Conservation (phyloP, 768 basidiomycete species). For the Sporobolomyces roseus region DNA sequence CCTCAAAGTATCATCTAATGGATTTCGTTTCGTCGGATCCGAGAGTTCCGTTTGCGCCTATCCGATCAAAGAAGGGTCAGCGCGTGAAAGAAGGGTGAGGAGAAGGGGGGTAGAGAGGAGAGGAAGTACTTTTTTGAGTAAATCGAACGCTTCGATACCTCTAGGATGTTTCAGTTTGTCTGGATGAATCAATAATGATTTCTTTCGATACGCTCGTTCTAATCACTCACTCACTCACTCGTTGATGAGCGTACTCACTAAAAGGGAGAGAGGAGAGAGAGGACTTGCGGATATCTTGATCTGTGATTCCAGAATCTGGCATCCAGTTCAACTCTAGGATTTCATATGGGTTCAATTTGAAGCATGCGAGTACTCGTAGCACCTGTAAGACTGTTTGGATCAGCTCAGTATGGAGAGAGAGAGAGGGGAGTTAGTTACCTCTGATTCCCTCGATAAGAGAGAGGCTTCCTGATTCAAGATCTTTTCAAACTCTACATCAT, state of each 20-base stretch:
- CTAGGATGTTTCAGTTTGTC: constrained; percentile 72
- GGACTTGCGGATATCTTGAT: constrained; percentile 62
- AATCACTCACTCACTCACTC: background rate
- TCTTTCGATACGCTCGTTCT: constrained; percentile 49
- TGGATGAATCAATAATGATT: constrained; percentile 76
- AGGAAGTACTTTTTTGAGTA: constrained; percentile 76
- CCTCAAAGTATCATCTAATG: constrained; percentile 67
- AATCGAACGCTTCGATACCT: constrained; percentile 87
- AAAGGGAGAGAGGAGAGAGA: background rate
- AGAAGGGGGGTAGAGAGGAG: background rate
- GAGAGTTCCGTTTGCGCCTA: constrained; percentile 79
- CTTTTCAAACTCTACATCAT: constrained; percentile 39
- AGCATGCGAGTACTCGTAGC: constrained; percentile 75
- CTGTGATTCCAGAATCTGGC: constrained; percentile 53
- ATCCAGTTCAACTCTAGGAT: constrained; percentile 72
- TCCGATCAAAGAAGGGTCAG: too few species aligned
- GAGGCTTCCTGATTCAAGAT: constrained; percentile 43
- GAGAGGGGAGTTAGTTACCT: constrained; percentile 21
- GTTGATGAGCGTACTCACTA: background rate
- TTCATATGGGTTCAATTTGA: constrained; percentile 97
- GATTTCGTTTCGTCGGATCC: constrained; percentile 28
- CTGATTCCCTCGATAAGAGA: constrained; percentile 36
- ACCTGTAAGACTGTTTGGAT: constrained; percentile 11
- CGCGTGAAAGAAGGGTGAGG: too few species aligned
- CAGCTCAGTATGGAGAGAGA: background rate